A percentile compares a stretch with the other conserved stretches of the same genome.
phyloP scores from a whole-genome alignment of 495 filamentous ascomycete species.

The Zalerion maritima region DNA sequence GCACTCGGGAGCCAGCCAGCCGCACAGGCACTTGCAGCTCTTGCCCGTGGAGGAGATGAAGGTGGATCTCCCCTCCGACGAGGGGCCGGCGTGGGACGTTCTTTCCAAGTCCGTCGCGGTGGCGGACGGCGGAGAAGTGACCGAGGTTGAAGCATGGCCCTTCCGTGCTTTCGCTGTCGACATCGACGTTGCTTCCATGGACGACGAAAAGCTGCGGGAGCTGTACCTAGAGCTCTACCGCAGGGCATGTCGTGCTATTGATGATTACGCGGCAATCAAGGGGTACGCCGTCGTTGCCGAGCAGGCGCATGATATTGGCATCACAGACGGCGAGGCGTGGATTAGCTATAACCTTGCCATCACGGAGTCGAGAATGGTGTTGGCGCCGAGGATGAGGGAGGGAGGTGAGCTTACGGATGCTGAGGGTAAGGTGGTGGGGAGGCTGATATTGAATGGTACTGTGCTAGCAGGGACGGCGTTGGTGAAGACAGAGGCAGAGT shows the following conservation, averaged over 20 bases:
- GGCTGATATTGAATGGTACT: constrained; percentile 60
- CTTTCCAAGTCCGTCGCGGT: constrained; percentile 35
- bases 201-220: constrained; percentile 26
- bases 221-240: constrained; percentile 42
- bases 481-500: constrained; percentile 60
- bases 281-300: constrained; percentile 1
- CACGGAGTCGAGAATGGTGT: constrained; percentile 51
- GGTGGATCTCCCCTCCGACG: constrained; percentile 23
- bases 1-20: constrained; percentile 64
- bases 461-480: constrained; percentile 67
- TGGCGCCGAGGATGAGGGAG: constrained; percentile 46
- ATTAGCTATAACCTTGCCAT: constrained; percentile 74
- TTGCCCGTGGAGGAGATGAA: constrained; percentile 56
- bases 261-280: background rate
- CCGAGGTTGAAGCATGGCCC: constrained; percentile 11
- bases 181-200: constrained; percentile 10
- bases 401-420: constrained; percentile 17
- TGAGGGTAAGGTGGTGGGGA: constrained; percentile 34
- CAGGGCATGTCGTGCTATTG: constrained; percentile 25
- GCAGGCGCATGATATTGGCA: background rate
- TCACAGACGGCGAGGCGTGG: constrained; percentile 28
- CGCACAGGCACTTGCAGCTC: constrained; percentile 69
- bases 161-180: constrained; percentile 16
- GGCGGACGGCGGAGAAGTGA: constrained; percentile 2
- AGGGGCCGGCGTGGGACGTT: constrained; percentile 25